phyloP scores from a whole-genome alignment of 345 rosid genomes.

The Rubroshorea leprosula region DNA sequence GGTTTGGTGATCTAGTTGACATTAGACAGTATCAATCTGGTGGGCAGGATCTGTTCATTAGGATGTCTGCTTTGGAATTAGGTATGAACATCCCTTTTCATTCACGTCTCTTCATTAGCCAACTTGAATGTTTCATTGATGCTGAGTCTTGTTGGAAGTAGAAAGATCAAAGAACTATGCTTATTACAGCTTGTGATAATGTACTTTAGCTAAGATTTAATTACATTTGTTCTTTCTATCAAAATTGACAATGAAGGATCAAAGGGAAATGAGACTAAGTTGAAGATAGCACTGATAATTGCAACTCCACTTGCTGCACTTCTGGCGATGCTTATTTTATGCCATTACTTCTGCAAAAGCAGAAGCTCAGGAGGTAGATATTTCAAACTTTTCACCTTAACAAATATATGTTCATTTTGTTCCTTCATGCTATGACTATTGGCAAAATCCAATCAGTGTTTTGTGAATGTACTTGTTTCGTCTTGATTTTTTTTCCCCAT shows the following conservation, averaged over 20 bases:
- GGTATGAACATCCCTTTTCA: constrained; percentile 1
- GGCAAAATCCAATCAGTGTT: not conserved
- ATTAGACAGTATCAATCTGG: constrained; percentile 10
- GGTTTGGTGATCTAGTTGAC: constrained; percentile 19
- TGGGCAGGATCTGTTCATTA: constrained; percentile 44
- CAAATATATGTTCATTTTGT: not conserved
- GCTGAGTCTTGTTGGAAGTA: too few species aligned
- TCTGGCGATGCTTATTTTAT: not conserved
- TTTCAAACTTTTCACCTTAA: not conserved
- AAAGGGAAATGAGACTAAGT: not conserved
- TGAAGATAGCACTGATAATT: constrained; percentile 3
- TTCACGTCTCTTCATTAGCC: not conserved
- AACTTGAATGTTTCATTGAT: not conserved
- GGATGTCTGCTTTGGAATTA: constrained; percentile 41
- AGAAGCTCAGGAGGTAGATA: constrained; percentile 5
- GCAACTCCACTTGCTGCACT: not conserved
- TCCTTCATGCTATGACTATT: not conserved
- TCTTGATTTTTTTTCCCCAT: too few species aligned
- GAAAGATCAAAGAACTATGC: not conserved
- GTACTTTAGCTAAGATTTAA: not conserved
- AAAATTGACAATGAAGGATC: not conserved
- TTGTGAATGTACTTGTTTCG: too few species aligned
- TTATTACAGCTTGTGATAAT: not conserved
- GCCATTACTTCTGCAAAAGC: not conserved
- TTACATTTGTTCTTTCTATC: not conserved